These are phyloP conservation scores for Phytophthora pisi DNA, from an alignment of 352 stramenopile genomes.

Conservation along the genomic window DNA sequence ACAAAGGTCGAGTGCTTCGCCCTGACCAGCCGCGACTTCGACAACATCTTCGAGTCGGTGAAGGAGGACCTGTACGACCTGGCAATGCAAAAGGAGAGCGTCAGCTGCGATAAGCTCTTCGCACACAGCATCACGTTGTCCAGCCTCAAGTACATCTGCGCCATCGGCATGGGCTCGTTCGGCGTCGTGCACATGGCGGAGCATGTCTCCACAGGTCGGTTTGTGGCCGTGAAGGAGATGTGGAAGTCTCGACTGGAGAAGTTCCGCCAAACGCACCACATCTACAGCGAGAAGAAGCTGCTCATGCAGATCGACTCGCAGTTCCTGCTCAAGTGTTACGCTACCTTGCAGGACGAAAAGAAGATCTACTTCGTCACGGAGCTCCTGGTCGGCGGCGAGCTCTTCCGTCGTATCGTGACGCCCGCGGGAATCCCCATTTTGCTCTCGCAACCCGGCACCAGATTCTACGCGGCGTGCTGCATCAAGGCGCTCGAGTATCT, in stretches of 20 bases:
- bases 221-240: conserved; percentile 73
- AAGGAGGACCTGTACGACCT: conserved; percentile 42
- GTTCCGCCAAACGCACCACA: conserved; percentile 89
- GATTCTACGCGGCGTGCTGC: conserved; percentile 65
- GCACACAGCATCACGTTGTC: conserved; percentile 56
- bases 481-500: conserved; percentile 71
- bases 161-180: conserved; percentile 94
- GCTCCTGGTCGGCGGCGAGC: conserved; percentile 90
- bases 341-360: conserved; percentile 93
- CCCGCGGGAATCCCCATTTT: conserved; percentile 48
- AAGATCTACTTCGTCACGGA: conserved; percentile 98
- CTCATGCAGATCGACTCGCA: conserved; percentile 91
- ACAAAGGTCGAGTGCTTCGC: conserved; percentile 74
- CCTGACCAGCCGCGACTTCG: conserved; percentile 70
- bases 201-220: conserved; percentile 62
- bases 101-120: conserved; percentile 53
- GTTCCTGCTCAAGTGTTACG: conserved; percentile 95
- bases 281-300: conserved; percentile 96
- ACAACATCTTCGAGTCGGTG: conserved; percentile 48
- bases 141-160: conserved; percentile 57
- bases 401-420: conserved; percentile 74
- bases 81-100: conserved; percentile 33
- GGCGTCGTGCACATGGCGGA: conserved; percentile 94
- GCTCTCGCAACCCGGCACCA: conserved; percentile 69
- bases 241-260: conserved; percentile 48